Evolutionary conservation across 441 rosid genomes (phyloP).

Genomic region (Mallotus repandus): DNA sequence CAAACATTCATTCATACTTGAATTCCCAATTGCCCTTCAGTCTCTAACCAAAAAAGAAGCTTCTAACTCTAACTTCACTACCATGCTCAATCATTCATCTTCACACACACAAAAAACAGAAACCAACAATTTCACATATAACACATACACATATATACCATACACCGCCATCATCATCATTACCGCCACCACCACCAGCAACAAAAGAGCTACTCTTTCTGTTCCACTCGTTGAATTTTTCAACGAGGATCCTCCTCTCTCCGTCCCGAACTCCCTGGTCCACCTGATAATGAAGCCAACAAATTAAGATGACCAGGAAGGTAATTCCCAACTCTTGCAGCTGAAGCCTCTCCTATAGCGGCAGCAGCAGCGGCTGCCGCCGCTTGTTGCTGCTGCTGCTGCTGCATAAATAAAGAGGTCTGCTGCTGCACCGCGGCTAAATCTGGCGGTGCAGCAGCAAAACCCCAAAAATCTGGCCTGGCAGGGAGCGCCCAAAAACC

Average conservation of each 20-base stretch:
- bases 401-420: constrained; percentile 67
- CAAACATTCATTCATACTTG: neutral
- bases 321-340: constrained; percentile 89
- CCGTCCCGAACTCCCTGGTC: constrained; percentile 68
- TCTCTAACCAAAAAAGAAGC: constrained; percentile 18
- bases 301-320: constrained; percentile 92
- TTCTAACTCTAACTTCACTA: constrained; percentile 33
- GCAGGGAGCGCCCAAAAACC: constrained; percentile 92
- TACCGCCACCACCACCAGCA: too few species aligned
- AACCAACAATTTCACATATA: constrained; percentile 22
- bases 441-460: constrained; percentile 61
- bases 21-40: constrained; percentile 17
- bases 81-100: constrained; percentile 33
- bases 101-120: constrained; percentile 35
- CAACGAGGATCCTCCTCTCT: constrained; percentile 81
- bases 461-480: constrained; percentile 86
- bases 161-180: neutral
- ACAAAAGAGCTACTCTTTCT: too few species aligned
- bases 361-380: neutral
- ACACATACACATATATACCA: constrained; percentile 33
- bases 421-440: constrained; percentile 55
- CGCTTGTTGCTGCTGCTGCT: constrained; percentile 43
- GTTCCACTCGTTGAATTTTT: constrained; percentile 25
- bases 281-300: constrained; percentile 85
- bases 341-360: constrained; percentile 92